Percentiles rank a stretch among this genome's conserved stretches.
Evolutionary conservation across 139 green algal species (phyloP).

Genomic region (Asterochloris erici): DNA sequence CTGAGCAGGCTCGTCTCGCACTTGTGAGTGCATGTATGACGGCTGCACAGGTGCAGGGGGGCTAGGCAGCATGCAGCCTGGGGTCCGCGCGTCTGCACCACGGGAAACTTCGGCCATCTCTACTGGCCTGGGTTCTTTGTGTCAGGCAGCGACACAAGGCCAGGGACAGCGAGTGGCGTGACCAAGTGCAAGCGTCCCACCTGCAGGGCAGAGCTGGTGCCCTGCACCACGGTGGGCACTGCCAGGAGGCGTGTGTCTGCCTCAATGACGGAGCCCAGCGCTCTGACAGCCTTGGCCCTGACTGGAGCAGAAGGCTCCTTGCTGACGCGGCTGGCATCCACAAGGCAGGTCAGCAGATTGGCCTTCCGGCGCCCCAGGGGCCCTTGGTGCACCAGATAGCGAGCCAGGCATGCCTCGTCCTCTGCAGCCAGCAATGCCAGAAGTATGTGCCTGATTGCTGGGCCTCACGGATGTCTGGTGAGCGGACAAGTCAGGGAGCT

Average conservation of each 20-base stretch:
- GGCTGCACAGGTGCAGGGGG: too few species aligned
- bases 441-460: too few species aligned
- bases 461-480: too few species aligned
- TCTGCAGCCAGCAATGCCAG: background rate
- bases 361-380: conserved; percentile 28
- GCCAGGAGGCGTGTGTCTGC: conserved; percentile 58
- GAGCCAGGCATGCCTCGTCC: conserved; percentile 6
- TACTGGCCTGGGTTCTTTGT: too few species aligned
- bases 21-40: too few species aligned
- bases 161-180: too few species aligned
- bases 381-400: conserved; percentile 28
- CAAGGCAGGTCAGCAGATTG: conserved; percentile 52
- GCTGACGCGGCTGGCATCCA: conserved; percentile 35
- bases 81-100: too few species aligned
- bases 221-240: conserved; percentile 46
- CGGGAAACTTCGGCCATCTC: too few species aligned
- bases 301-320: conserved; percentile 6
- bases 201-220: conserved; percentile 48
- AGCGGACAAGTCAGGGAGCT: too few species aligned
- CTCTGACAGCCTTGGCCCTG: conserved; percentile 46
- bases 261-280: conserved; percentile 58
- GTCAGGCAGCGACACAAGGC: too few species aligned
- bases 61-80: too few species aligned
- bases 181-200: background rate
- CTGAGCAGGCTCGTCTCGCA: too few species aligned